These are phyloP conservation scores for Candida dajiaensis DNA, from an alignment of 805 yeast genomes.

Conservation along the genomic window DNA sequence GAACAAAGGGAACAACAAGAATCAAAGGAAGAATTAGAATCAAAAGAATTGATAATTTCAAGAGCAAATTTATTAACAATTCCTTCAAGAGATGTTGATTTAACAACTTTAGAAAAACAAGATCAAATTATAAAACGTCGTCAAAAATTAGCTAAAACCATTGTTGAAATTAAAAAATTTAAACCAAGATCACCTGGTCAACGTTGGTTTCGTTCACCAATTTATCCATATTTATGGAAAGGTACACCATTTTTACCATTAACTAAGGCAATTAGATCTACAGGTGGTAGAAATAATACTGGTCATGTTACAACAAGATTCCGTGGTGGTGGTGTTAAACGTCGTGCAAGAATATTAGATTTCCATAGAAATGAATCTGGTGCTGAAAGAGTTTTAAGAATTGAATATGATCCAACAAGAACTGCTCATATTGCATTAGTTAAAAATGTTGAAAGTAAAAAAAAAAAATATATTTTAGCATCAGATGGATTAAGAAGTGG, in stretches of 20 bases:
- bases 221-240: constrained; percentile 80
- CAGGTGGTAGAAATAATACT: constrained; percentile 84
- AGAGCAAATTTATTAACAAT: constrained; percentile 27
- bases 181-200: constrained; percentile 84
- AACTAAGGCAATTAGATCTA: constrained; percentile 64
- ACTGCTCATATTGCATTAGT: constrained; percentile 88
- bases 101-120: constrained; percentile 74
- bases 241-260: constrained; percentile 76
- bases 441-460: constrained; percentile 54
- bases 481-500: constrained; percentile 92
- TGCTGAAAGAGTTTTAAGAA: constrained; percentile 71
- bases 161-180: constrained; percentile 64
- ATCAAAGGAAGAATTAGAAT: too few relatives aligned
- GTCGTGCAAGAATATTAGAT: constrained; percentile 81
- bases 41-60: constrained; percentile 5
- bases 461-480: constrained; percentile 78
- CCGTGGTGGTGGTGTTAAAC: constrained; percentile 95
- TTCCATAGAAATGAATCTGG: constrained; percentile 64
- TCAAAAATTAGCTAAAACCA: constrained; percentile 62
- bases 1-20: too few relatives aligned
- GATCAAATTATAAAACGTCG: constrained; percentile 69
- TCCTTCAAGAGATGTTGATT: constrained; percentile 38
- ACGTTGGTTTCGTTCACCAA: constrained; percentile 83
- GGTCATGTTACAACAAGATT: constrained; percentile 91
- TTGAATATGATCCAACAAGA: constrained; percentile 95